Conservation (phyloP, 75 land plant species). For the Chamaecyparis obtusa region DNA sequence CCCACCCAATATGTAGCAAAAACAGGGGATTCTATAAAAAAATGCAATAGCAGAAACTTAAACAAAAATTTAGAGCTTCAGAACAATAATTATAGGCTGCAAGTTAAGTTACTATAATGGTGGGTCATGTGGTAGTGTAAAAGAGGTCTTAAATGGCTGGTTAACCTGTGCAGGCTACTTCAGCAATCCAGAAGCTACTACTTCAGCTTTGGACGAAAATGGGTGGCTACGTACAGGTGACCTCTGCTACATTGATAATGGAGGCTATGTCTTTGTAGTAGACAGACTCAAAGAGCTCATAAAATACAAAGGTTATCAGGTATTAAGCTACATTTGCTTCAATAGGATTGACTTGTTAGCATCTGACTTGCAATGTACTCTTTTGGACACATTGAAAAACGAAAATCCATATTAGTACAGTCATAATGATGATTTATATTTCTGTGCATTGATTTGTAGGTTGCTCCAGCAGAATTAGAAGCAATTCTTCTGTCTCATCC, state of each 20-base stretch:
- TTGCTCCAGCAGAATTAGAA: conserved; percentile 61
- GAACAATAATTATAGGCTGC: background rate
- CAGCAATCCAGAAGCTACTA: conserved; percentile 58
- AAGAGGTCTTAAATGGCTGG: background rate
- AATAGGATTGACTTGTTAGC: background rate
- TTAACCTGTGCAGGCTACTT: conserved; percentile 47
- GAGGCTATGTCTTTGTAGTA: conserved; percentile 52
- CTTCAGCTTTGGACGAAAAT: background rate
- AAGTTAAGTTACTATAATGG: background rate
- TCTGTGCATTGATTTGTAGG: conserved; percentile 24
- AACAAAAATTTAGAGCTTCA: background rate
- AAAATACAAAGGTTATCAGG: conserved; percentile 93
- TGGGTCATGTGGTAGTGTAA: background rate
- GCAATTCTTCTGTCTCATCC: conserved; percentile 33
- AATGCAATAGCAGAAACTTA: background rate
- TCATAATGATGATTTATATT: background rate
- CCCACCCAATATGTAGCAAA: background rate
- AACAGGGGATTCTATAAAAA: background rate
- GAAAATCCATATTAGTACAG: background rate
- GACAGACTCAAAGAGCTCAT: conserved; percentile 90
- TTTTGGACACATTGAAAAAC: background rate
- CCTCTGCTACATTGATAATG: too few species aligned
- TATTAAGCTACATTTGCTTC: conserved; percentile 1
- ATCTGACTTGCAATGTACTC: background rate
- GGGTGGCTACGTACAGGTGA: too few species aligned